Conservation (phyloP, 768 basidiomycete species). For the Xerocomellus chrysenteron region DNA sequence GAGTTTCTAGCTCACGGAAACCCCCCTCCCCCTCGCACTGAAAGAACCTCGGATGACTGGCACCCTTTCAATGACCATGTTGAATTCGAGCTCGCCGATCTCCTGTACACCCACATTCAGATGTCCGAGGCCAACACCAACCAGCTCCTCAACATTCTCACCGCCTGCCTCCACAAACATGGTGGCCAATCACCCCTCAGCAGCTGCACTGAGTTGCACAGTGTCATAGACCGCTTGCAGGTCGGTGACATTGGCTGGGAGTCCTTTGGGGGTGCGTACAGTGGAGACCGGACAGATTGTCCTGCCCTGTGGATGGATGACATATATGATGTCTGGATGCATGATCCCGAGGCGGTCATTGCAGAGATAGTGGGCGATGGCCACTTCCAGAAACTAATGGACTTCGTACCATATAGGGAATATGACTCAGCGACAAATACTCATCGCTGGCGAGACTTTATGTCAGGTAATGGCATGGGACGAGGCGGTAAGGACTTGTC, state of each 20-base stretch:
- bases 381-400: background rate
- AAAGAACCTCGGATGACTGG: background rate
- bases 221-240: background rate
- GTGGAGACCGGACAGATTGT: background rate
- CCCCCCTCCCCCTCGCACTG: background rate
- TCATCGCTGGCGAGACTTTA: background rate
- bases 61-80: background rate
- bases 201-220: background rate
- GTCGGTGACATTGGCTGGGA: background rate
- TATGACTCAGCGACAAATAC: background rate
- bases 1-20: background rate
- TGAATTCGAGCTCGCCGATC: background rate
- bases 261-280: background rate
- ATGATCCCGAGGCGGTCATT: background rate
- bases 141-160: background rate
- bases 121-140: background rate
- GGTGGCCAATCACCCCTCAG: background rate
- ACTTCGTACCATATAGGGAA: background rate
- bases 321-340: background rate
- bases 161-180: background rate
- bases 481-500: background rate
- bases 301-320: background rate
- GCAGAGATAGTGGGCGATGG: background rate
- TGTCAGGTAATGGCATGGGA: constrained; percentile 2
- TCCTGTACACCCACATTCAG: background rate